Evolutionary conservation across 73 alveolate genomes (phyloP).

Genomic region (Symbiodinium pilosum): DNA sequence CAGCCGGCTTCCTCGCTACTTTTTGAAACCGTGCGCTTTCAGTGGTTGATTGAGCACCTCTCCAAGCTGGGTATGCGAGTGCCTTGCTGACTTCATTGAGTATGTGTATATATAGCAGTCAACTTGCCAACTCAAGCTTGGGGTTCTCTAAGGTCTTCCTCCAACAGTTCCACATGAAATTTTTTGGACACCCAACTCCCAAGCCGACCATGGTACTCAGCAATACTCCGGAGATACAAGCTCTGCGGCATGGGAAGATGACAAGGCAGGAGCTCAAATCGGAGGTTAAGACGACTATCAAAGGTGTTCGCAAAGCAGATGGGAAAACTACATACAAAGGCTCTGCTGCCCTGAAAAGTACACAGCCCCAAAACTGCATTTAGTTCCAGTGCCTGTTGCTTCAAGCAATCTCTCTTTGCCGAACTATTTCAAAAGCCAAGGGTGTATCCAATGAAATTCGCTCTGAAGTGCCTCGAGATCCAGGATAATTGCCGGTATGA

Average conservation of each 20-base stretch:
- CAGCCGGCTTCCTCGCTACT: conserved; percentile 11
- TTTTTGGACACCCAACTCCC: conserved; percentile 18
- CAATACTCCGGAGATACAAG: not conserved
- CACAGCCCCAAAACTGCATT: conserved; percentile 18
- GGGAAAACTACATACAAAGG: not conserved
- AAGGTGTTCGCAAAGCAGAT: not conserved
- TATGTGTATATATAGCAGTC: not conserved
- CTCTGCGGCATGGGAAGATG: not conserved
- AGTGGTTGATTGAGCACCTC: not conserved
- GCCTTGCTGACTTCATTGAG: not conserved
- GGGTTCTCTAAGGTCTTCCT: not conserved
- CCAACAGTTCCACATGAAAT: conserved; percentile 24
- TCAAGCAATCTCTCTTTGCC: too few species aligned
- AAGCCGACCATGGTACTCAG: not conserved
- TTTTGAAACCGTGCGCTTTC: not conserved
- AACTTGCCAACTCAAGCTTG: too few species aligned
- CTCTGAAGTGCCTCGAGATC: not conserved
- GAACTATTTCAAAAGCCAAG: too few species aligned
- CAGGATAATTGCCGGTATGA: not conserved
- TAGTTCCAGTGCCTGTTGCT: too few species aligned
- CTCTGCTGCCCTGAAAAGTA: not conserved
- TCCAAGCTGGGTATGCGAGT: not conserved
- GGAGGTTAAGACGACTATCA: not conserved
- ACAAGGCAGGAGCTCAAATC: not conserved
- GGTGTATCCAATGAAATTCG: not conserved